phyloP scores from a whole-genome alignment of 1,284 basidiomycete species.

The Tilletia walkeri region DNA sequence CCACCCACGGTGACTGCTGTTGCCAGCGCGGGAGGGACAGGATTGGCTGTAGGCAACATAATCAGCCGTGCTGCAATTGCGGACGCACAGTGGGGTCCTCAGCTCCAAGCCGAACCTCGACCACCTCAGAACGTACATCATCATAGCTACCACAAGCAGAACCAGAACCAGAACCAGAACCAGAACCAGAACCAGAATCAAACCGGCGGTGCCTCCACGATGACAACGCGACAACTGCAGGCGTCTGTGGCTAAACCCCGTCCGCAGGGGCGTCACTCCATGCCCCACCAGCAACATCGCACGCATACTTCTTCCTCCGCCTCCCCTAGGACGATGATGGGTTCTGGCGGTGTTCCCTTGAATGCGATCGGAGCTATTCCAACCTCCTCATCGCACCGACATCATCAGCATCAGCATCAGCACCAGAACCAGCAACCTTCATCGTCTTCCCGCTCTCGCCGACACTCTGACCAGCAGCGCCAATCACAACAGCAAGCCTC shows the following conservation, averaged over 20 bases:
- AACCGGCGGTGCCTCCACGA: too few relatives aligned
- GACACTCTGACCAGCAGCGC: background rate
- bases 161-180: background rate
- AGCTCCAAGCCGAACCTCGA: background rate
- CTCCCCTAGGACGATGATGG: background rate
- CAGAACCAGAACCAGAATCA: background rate
- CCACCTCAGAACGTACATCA: too few relatives aligned
- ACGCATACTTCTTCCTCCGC: background rate
- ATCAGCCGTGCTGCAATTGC: background rate
- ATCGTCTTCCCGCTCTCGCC: background rate
- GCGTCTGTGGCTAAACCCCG: too few relatives aligned
- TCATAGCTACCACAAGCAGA: background rate
- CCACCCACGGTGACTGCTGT: background rate
- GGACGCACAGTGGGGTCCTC: constrained; percentile 8
- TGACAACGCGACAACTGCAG: background rate
- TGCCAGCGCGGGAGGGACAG: background rate
- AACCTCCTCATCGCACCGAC: background rate
- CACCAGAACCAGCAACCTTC: background rate
- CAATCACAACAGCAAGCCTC: background rate
- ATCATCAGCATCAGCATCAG: background rate
- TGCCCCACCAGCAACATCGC: background rate
- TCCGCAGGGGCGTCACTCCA: background rate
- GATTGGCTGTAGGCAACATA: constrained; percentile 5
- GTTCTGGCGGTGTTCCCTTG: background rate
- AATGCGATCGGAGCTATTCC: constrained; percentile 9